Base-by-base conservation (phyloP, 164 flowering plant genomes). In the Chimonanthus salicifolius region DNA sequence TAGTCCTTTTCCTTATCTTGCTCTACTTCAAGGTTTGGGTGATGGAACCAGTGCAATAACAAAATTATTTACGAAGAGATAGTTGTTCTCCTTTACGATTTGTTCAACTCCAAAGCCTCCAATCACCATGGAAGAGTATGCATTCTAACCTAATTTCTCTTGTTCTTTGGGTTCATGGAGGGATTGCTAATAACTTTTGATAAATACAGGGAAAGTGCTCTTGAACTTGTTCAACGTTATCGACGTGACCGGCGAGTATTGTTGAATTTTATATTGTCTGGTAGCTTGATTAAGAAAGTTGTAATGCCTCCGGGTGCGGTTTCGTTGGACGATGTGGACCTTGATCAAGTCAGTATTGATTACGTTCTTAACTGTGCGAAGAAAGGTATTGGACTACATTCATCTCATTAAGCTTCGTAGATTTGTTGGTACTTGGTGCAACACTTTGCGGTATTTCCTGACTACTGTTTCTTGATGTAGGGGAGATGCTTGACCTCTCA, bases 271-370 rank as follows among this genome's bases (percentile, higher is more conserved):
- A 80, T 96, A 66, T 83, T 96, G 21, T 88, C 99, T 47, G 98
- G 95, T 73, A 96, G 89, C 79, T 82, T 94, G 71, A 84, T 96
- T 43, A 92, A 92, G 88, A 94, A 89, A 74, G 99, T 96, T 70
- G 77, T 90, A 62, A 88, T 96, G 97, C 99, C 99, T 60, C 98
- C 99, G 21, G 98, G 99, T 33, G 99, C 99, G 2, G 90, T 94
- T 73, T 87, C 99, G 44, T 81, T 96, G 44, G 98, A 96, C 80
- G 99, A 96, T 79, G 92, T 96, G 76, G 97, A 96, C 87, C 86
- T 94, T 60, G 99, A 96, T 82, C 98, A 96, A 92, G 94, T 96
- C 74, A 95, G 98, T 76, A 90, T 89, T 13, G 99, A 96, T 84
- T 85, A 83, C 79, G 97, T 96, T 33, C 88, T 95, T 45, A 85